Percentiles rank a stretch among this genome's conserved stretches.
Evolutionary conservation across 2,329 filamentous ascomycete species (phyloP).

Genomic region (Orbilia blumenaviensis): DNA sequence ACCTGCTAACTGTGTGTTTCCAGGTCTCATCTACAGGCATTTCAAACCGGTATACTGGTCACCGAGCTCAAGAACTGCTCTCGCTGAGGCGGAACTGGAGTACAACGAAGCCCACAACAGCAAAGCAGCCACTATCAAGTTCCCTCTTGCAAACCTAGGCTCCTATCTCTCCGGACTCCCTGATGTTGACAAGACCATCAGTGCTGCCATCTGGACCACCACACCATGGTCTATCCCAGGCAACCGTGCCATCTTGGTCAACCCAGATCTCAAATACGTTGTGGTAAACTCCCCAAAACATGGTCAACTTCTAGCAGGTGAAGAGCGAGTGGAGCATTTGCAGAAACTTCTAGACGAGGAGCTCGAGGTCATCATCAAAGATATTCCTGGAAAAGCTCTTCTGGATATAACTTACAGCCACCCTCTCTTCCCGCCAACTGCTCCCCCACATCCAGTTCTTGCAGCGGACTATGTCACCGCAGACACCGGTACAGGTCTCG

Average conservation of each 20-base stretch:
- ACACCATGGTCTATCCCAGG: slow-evolving; percentile 97
- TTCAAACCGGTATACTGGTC: slow-evolving; percentile 90
- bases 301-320: slow-evolving; percentile 75
- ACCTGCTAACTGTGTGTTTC: neutral
- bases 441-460: slow-evolving; percentile 74
- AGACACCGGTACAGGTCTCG: slow-evolving; percentile 91
- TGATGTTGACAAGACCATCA: slow-evolving; percentile 66
- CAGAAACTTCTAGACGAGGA: slow-evolving; percentile 65
- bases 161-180: slow-evolving; percentile 58
- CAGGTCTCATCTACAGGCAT: slow-evolving; percentile 77
- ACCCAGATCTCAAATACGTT: slow-evolving; percentile 76
- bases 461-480: slow-evolving; percentile 88
- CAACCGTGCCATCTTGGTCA: slow-evolving; percentile 87
- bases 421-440: slow-evolving; percentile 70
- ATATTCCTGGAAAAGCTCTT: slow-evolving; percentile 73
- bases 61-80: slow-evolving; percentile 77
- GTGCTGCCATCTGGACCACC: slow-evolving; percentile 96
- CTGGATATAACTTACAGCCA: slow-evolving; percentile 74
- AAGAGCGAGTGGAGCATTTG: slow-evolving; percentile 71
- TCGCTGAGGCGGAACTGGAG: slow-evolving; percentile 85
- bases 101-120: slow-evolving; percentile 80
- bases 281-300: slow-evolving; percentile 69
- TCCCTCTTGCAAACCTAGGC: slow-evolving; percentile 70
- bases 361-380: slow-evolving; percentile 66
- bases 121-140: slow-evolving; percentile 79